These are phyloP conservation scores for Populus tomentosa DNA, from an alignment of 441 rosid genomes.

Conservation along the genomic window DNA sequence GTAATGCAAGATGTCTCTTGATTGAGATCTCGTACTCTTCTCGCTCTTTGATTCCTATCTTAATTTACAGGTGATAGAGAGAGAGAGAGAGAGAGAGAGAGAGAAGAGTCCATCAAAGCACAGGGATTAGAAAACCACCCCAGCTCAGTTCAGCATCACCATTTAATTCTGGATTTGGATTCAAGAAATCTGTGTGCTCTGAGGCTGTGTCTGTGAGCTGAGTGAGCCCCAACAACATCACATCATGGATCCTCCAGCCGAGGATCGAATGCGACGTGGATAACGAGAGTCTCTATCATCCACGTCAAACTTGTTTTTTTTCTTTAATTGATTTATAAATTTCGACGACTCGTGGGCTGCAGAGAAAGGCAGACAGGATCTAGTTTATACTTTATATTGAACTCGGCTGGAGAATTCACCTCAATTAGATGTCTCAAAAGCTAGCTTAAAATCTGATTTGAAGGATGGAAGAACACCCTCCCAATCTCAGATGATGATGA, in stretches of 20 bases:
- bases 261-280: constrained; percentile 9
- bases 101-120: background rate
- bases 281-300: background rate
- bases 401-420: background rate
- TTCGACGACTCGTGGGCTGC: background rate
- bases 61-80: background rate
- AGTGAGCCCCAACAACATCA: background rate
- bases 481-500: background rate
- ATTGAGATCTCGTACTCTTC: background rate
- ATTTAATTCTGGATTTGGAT: background rate
- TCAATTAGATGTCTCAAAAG: background rate
- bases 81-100: too few relatives aligned
- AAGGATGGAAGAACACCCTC: background rate
- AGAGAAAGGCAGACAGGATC: background rate
- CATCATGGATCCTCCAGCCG: background rate
- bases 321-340: background rate
- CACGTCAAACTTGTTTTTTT: background rate
- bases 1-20: background rate
- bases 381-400: background rate
- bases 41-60: background rate
- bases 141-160: background rate
- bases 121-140: background rate
- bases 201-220: background rate
- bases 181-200: background rate
- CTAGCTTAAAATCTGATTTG: background rate